These are phyloP conservation scores for Parasitella parasitica DNA, from an alignment of 371 early-diverging fungal genomes.

Conservation along the genomic window DNA sequence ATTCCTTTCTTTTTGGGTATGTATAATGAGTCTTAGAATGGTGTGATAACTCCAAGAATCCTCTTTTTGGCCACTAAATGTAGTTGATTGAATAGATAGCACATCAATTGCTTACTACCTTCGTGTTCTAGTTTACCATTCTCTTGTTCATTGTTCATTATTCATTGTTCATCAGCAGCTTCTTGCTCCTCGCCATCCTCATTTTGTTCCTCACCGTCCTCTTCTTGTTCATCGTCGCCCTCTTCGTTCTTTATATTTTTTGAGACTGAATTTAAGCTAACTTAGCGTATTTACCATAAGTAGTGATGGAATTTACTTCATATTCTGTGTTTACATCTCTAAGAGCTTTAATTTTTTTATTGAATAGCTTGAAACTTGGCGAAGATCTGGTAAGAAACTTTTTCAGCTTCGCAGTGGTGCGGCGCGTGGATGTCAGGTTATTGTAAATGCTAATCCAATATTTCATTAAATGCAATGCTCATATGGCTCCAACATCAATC, in stretches of 20 bases:
- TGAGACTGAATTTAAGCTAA: slow-evolving; percentile 13
- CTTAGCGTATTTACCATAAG: slow-evolving; percentile 19
- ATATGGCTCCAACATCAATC: slow-evolving; percentile 20
- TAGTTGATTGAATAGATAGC: slow-evolving; percentile 13
- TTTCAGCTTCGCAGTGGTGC: slow-evolving; percentile 17
- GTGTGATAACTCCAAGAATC: slow-evolving; percentile 20
- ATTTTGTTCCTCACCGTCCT: slow-evolving; percentile 2
- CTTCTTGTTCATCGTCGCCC: background rate
- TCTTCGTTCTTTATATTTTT: slow-evolving; percentile 10
- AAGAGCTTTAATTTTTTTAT: slow-evolving; percentile 17
- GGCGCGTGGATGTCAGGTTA: slow-evolving; percentile 9
- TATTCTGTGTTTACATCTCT: slow-evolving; percentile 10
- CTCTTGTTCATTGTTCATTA: slow-evolving; percentile 14
- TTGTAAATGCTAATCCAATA: slow-evolving; percentile 19
- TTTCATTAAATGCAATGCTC: slow-evolving; percentile 17
- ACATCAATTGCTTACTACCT: too few relatives aligned
- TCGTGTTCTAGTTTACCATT: slow-evolving; percentile 4
- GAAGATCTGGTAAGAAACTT: slow-evolving; percentile 13
- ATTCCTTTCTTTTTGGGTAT: slow-evolving; percentile 18
- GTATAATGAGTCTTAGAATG: slow-evolving; percentile 14
- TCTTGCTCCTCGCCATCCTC: slow-evolving; percentile 9
- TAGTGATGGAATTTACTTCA: slow-evolving; percentile 12
- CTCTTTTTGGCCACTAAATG: slow-evolving; percentile 22
- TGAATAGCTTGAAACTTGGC: slow-evolving; percentile 19
- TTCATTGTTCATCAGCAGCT: slow-evolving; percentile 1